A percentile compares a stretch with the other conserved stretches of the same genome.
These are phyloP conservation scores for Metroxylon sagu DNA, from an alignment of 176 grass and related monocot genomes.

Conservation along the genomic window DNA sequence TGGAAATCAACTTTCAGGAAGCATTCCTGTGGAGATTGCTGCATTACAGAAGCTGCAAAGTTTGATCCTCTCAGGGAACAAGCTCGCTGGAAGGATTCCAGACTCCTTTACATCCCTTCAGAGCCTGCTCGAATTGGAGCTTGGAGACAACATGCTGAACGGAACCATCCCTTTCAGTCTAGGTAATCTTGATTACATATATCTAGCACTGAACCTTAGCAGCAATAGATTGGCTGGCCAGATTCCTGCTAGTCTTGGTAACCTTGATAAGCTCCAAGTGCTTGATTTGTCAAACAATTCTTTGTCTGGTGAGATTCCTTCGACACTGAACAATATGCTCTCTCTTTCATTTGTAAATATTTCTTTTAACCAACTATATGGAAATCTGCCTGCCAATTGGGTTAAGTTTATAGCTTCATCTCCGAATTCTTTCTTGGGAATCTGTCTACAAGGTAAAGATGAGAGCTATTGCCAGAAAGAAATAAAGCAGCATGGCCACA, in stretches of 20 bases:
- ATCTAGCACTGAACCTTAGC: conserved; percentile 41
- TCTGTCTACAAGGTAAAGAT: conserved; percentile 17
- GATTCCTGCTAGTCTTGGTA: conserved; percentile 44
- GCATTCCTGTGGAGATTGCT: conserved; percentile 33
- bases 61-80: conserved; percentile 43
- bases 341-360: conserved; percentile 45
- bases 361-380: conserved; percentile 45
- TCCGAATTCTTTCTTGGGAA: conserved; percentile 30
- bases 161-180: conserved; percentile 34
- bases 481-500: background rate
- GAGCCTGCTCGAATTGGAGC: conserved; percentile 41
- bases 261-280: conserved; percentile 41
- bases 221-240: conserved; percentile 32
- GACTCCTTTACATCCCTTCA: conserved; percentile 32
- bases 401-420: conserved; percentile 23
- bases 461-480: conserved; percentile 1
- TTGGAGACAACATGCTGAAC: conserved; percentile 45
- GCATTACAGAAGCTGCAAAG: conserved; percentile 27
- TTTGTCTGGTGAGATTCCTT: conserved; percentile 38
- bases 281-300: conserved; percentile 48
- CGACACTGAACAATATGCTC: conserved; percentile 32
- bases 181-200: conserved; percentile 52
- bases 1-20: conserved; percentile 39
- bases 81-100: conserved; percentile 31
- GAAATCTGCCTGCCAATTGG: conserved; percentile 33